A percentile compares a stretch with the other conserved stretches of the same genome.
These are phyloP conservation scores for Lomentospora prolificans DNA, from an alignment of 2,329 filamentous ascomycete genomes.

Conservation along the genomic window DNA sequence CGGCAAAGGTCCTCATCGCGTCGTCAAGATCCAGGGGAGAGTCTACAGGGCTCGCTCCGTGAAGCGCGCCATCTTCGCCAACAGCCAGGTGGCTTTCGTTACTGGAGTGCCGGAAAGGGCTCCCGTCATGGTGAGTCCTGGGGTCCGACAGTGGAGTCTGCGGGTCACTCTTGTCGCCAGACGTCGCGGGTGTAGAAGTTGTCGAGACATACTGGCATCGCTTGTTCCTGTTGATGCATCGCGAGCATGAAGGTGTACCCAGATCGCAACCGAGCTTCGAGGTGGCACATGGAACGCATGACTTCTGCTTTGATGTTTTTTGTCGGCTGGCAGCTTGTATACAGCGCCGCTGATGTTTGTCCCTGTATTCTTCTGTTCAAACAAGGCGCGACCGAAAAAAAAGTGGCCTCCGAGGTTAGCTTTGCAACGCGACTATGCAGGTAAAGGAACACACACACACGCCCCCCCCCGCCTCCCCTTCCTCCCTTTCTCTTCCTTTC, in stretches of 20 bases:
- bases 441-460: not conserved
- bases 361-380: conserved; percentile 1
- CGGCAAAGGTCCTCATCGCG: not conserved
- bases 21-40: not conserved
- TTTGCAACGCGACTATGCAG: not conserved
- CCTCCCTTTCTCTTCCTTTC: not conserved
- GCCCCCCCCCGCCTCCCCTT: not conserved
- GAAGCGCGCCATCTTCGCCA: not conserved
- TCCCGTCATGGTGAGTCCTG: not conserved
- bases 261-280: conserved; percentile 6
- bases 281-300: conserved; percentile 5
- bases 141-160: not conserved
- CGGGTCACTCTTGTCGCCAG: not conserved
- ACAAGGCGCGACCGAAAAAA: not conserved
- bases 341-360: not conserved
- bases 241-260: conserved; percentile 4
- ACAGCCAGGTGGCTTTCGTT: not conserved
- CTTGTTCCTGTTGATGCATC: conserved; percentile 5
- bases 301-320: conserved; percentile 8
- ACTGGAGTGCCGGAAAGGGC: not conserved
- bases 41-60: not conserved
- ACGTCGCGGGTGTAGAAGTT: not conserved
- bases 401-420: not conserved
- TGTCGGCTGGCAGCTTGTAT: conserved; percentile 1
- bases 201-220: not conserved